These are phyloP conservation scores for Tylopilus subfusipes DNA, from an alignment of 768 basidiomycete species.

Conservation along the genomic window DNA sequence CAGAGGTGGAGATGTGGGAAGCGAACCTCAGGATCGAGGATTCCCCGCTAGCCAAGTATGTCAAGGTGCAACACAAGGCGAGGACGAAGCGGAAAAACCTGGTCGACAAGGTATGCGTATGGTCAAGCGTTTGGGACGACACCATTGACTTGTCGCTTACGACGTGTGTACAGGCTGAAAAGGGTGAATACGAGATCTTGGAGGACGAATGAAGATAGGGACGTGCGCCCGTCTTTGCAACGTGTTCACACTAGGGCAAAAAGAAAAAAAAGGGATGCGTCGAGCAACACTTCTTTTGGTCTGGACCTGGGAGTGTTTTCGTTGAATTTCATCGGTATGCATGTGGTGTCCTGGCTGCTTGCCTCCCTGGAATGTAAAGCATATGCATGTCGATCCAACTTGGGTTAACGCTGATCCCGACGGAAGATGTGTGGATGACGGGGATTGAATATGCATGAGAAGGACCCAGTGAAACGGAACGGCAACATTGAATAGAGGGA, in stretches of 20 bases:
- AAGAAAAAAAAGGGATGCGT: background rate
- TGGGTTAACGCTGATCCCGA: conserved; percentile 3
- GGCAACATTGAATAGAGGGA: background rate
- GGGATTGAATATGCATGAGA: background rate
- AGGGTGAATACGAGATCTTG: conserved; percentile 67
- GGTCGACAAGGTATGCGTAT: conserved; percentile 63
- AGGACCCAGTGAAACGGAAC: background rate
- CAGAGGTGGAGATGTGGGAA: conserved; percentile 75
- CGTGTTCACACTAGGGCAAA: background rate
- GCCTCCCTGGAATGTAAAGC: background rate
- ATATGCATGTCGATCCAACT: background rate
- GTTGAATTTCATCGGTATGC: background rate
- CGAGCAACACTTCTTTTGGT: background rate
- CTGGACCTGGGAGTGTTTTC: background rate
- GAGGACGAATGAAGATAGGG: conserved; percentile 36
- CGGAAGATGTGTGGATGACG: background rate
- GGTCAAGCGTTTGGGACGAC: background rate
- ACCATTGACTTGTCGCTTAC: conserved; percentile 14
- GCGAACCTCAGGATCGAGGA: conserved; percentile 54
- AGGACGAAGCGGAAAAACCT: conserved; percentile 69
- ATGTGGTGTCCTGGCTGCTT: background rate
- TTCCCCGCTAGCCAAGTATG: conserved; percentile 77
- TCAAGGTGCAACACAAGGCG: conserved; percentile 76
- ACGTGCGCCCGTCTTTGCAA: background rate
- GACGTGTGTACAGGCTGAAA: conserved; percentile 50